Percentiles rank a stretch among this genome's conserved stretches.
Evolutionary conservation across 139 green algal species (phyloP).

Genomic region (Closterium sp.): DNA sequence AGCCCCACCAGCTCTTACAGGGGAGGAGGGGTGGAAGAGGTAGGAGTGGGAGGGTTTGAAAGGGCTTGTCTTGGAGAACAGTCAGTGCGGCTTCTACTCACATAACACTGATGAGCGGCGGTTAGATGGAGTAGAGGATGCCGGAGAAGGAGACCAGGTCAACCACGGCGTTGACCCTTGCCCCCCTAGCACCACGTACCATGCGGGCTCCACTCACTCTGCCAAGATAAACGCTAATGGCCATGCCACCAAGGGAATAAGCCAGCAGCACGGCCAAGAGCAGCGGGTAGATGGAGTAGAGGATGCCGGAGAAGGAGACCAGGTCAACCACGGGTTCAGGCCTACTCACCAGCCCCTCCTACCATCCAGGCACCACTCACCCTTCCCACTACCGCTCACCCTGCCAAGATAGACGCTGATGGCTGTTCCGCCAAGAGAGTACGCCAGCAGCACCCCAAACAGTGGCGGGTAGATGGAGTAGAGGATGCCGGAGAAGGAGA

Average conservation of each 20-base stretch:
- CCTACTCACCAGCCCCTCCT: background rate
- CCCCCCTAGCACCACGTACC: background rate
- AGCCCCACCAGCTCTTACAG: background rate
- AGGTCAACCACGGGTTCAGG: background rate
- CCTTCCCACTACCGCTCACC: constrained; percentile 2
- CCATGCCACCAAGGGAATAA: constrained; percentile 89
- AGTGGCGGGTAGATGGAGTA: constrained; percentile 97
- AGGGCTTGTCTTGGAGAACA: too few relatives aligned
- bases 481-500: constrained; percentile 94
- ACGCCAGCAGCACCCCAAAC: constrained; percentile 86
- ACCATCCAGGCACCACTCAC: background rate
- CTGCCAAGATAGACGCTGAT: constrained; percentile 69
- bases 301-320: constrained; percentile 66
- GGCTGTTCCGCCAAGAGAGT: constrained; percentile 86
- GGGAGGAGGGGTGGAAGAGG: too few relatives aligned
- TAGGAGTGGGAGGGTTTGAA: too few relatives aligned
- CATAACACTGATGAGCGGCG: constrained; percentile 70
- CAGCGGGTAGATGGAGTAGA: constrained; percentile 97
- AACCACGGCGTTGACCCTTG: constrained; percentile 72
- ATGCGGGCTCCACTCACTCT: constrained; percentile 44
- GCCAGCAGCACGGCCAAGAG: constrained; percentile 88
- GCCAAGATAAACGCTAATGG: constrained; percentile 67
- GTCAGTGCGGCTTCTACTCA: too few relatives aligned
- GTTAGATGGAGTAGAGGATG: constrained; percentile 98
- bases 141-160: constrained; percentile 93